phyloP scores from a whole-genome alignment of 352 stramenopile species.

The Phytopythium sindhum region DNA sequence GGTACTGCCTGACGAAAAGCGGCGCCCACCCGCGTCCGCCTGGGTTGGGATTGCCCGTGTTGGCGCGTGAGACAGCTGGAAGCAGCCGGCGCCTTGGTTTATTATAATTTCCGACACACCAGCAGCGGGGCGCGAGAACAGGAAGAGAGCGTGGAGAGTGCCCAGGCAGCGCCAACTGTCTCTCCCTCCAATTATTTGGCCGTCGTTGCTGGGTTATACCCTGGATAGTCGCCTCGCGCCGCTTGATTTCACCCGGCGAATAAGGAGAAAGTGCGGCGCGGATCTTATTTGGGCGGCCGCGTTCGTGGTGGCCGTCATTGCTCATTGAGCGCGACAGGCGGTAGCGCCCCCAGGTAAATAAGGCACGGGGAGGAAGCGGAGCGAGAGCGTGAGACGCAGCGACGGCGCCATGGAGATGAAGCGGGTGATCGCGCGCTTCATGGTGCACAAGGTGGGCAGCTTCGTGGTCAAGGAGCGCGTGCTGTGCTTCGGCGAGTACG shows the following conservation, averaged over 20 bases:
- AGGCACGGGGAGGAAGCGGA: neutral
- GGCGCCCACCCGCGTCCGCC: neutral
- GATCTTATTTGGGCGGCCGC: neutral
- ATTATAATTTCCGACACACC: neutral
- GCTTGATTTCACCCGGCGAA: neutral
- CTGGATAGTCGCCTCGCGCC: neutral
- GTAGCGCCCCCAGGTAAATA: neutral
- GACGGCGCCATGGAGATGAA: constrained; percentile 44
- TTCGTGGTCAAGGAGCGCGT: constrained; percentile 85
- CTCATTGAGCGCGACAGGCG: neutral
- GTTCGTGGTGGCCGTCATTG: neutral
- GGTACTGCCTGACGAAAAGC: neutral
- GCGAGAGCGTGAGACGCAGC: no score
- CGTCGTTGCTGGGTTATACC: neutral
- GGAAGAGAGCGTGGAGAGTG: neutral
- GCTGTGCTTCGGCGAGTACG: constrained; percentile 70
- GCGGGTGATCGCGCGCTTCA: constrained; percentile 67
- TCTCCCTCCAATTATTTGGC: constrained; percentile 4
- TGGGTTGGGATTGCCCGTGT: neutral
- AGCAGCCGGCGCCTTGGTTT: neutral
- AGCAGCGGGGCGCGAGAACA: neutral
- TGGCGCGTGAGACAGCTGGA: neutral
- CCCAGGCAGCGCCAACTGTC: neutral
- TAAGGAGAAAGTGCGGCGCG: neutral
- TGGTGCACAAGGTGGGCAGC: constrained; percentile 81